phyloP scores from a whole-genome alignment of 176 grass and related monocot species.

The Echinochloa phyllopogon region DNA sequence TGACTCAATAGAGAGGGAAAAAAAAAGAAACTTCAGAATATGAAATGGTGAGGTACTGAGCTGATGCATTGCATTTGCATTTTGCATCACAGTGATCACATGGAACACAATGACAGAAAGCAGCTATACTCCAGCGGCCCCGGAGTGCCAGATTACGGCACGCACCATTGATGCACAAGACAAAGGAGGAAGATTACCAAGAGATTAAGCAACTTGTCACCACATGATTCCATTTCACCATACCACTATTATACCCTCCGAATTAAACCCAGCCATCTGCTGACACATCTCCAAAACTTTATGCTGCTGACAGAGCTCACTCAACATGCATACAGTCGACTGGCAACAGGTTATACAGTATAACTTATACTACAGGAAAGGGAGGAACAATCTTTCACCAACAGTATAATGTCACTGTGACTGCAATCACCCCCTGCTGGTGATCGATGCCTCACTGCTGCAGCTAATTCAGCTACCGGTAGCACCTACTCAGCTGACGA shows the following conservation, averaged over 20 bases:
- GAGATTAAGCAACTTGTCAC: not conserved
- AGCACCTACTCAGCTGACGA: not conserved
- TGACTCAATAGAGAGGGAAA: too few relatives aligned
- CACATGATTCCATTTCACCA: conserved; percentile 13
- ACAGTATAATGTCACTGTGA: conserved; percentile 32
- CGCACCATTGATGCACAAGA: not conserved
- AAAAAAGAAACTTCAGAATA: too few relatives aligned
- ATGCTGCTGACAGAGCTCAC: conserved; percentile 37
- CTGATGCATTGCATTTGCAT: not conserved
- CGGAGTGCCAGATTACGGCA: not conserved
- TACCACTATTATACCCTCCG: conserved; percentile 22
- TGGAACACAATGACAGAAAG: not conserved
- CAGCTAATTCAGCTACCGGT: not conserved
- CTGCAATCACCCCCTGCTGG: conserved; percentile 20
- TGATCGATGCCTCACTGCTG: not conserved
- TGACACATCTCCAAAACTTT: conserved; percentile 35
- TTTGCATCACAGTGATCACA: not conserved
- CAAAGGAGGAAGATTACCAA: conserved; percentile 1
- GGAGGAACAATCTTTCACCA: conserved; percentile 22
- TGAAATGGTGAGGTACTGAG: too few relatives aligned
- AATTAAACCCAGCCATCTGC: conserved; percentile 21
- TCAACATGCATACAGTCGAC: conserved; percentile 43
- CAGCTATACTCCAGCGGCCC: too few relatives aligned
- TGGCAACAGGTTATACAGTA: conserved; percentile 41
- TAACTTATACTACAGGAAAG: conserved; percentile 32